Base-by-base conservation (phyloP, 352 stramenopile species). In the Phytophthora crassamura region DNA sequence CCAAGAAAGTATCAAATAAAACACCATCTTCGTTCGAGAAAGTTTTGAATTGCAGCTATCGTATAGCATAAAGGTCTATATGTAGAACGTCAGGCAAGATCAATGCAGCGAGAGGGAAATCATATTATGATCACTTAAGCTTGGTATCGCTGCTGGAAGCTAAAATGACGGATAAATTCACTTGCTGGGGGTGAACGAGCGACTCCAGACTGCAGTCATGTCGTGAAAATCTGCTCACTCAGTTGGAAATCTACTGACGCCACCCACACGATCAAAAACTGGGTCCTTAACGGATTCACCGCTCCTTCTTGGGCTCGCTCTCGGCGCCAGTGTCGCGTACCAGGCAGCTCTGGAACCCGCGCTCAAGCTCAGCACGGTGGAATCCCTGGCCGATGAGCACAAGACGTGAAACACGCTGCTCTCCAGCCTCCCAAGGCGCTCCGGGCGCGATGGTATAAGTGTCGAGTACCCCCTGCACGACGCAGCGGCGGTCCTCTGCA, bases 401-500 rank as follows among this genome's bases (percentile, higher is more conserved):
- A 38, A 93, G 72, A 20, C 77, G 77, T 8, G 71, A 87, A n/a
- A 68, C 38, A 6, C 74, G 75, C 47, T 65, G 49, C 49, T 89
- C 78, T 12, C 45, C 35, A 10, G 35, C 15, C n/a, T 67, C 45
- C 75, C 79, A 89, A 1, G 58, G 42, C 7, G 63, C 40, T 15
- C 80, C 76, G 38, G 80, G 84, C 2, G 84, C 80, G 42, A 91
- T 88, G 40, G 82, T 93, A 54, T 89, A 93, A 42, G 82, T 93
- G 56, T 93, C 84, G 20, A 91, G 51, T 12, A 91, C 82, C 38
- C 84, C 80, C 48, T 93, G 84, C 0, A 93, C 69, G 28, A 93
- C 70, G 42, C 84, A 93, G 7, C 75, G 72, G 5, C 61, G 72
- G 20, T 72, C 59, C 15, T 63, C 50, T 39, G 63, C 59, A 33